phyloP scores from a whole-genome alignment of 202 grass and related monocot genomes.

The Hordeum pubiflorum region DNA sequence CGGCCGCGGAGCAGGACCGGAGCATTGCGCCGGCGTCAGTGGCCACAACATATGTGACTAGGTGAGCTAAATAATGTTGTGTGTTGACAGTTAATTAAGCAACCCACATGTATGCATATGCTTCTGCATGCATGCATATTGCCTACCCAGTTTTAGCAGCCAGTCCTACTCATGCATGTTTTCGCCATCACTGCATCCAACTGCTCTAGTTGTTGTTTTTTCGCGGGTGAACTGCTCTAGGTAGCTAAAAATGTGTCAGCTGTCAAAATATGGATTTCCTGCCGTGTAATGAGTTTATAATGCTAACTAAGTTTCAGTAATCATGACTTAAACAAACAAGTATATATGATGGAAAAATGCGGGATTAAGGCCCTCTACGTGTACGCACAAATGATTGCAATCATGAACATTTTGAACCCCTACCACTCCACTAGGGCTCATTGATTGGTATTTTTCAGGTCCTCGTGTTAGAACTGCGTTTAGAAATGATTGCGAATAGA shows the following conservation, averaged over 20 bases:
- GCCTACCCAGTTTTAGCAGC: background rate
- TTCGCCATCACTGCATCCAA: background rate
- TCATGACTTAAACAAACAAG: background rate
- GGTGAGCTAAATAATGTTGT: constrained; percentile 23
- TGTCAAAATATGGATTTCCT: background rate
- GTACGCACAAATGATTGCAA: constrained; percentile 33
- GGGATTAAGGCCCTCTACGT: constrained; percentile 4
- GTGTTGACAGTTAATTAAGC: background rate
- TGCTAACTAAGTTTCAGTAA: background rate
- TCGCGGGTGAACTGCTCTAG: background rate
- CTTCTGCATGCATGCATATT: background rate
- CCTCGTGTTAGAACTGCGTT: constrained; percentile 7
- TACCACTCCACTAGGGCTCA: background rate
- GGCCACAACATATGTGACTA: constrained; percentile 1
- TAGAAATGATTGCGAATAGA: constrained; percentile 21
- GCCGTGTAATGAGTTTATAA: background rate
- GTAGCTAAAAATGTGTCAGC: background rate
- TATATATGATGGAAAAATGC: background rate
- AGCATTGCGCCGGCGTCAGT: background rate
- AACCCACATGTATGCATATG: background rate
- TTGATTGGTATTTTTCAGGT: constrained; percentile 5
- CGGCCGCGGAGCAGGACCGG: constrained; percentile 57
- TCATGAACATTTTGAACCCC: constrained; percentile 28
- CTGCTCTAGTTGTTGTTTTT: background rate
- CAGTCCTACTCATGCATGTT: background rate